Evolutionary conservation across 2,329 filamentous ascomycete species (phyloP).

Genomic region (Davidsoniella neocaledoniae): DNA sequence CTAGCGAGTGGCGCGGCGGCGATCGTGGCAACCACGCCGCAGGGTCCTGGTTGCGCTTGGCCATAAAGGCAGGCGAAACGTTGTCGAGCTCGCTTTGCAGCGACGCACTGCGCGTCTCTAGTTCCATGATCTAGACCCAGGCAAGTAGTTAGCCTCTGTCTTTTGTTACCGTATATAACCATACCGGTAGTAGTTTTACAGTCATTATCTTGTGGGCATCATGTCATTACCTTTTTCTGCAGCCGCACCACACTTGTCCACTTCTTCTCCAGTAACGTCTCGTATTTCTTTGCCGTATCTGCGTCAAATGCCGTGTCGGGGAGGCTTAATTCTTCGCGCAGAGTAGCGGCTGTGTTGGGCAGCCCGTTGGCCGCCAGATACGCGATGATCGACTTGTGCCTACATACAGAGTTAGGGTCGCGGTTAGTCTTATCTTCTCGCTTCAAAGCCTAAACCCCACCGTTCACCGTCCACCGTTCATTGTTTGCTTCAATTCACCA

Average conservation of each 20-base stretch:
- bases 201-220: background rate
- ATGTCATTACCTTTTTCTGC: constrained; percentile 66
- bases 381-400: constrained; percentile 85
- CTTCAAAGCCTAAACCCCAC: constrained; percentile 3
- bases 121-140: constrained; percentile 66
- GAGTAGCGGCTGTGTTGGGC: constrained; percentile 47
- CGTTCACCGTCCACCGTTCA: constrained; percentile 8
- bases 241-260: constrained; percentile 91
- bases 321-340: constrained; percentile 63
- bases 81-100: constrained; percentile 75
- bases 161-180: no score
- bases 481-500: constrained; percentile 10
- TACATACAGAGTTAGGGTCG: constrained; percentile 22
- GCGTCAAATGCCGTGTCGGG: constrained; percentile 57
- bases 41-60: constrained; percentile 69
- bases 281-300: constrained; percentile 80
- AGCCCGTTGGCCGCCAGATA: constrained; percentile 66
- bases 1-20: constrained; percentile 63
- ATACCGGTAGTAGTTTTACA: background rate
- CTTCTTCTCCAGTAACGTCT: constrained; percentile 89
- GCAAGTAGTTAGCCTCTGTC: background rate
- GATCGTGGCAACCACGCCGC: constrained; percentile 70
- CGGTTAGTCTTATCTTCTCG: constrained; percentile 14
- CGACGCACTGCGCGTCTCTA: constrained; percentile 56
- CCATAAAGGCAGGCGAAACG: constrained; percentile 59